Conservation (phyloP, 2,329 filamentous ascomycete genomes). For the Cladosporium sp. region DNA sequence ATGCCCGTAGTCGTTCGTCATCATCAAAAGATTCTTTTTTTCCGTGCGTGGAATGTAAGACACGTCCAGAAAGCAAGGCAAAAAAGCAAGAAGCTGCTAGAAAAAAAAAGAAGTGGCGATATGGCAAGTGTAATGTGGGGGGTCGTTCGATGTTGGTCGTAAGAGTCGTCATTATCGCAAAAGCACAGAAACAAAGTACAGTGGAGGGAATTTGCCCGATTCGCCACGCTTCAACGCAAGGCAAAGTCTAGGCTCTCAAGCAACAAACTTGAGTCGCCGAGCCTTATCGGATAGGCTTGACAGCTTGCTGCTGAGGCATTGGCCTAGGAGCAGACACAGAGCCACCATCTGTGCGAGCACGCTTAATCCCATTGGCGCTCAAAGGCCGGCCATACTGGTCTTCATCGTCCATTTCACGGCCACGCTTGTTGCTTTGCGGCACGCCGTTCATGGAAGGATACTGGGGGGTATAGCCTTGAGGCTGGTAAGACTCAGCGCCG, state of each 20-base stretch:
- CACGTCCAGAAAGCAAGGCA: slow-evolving; percentile 7
- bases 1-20: slow-evolving; percentile 1
- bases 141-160: slow-evolving; percentile 10
- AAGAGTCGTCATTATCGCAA: slow-evolving; percentile 12
- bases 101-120: slow-evolving; percentile 5
- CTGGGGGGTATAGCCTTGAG: slow-evolving; percentile 53
- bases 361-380: slow-evolving; percentile 61
- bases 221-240: too few species aligned
- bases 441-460: slow-evolving; percentile 63
- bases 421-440: slow-evolving; percentile 53
- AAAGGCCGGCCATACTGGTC: slow-evolving; percentile 63
- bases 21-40: slow-evolving; percentile 1
- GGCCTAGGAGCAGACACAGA: slow-evolving; percentile 23
- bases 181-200: not conserved
- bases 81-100: not conserved
- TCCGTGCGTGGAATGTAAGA: slow-evolving; percentile 4
- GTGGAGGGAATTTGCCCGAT: slow-evolving; percentile 4
- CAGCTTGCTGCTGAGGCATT: slow-evolving; percentile 28
- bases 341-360: slow-evolving; percentile 61
- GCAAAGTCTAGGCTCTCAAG: too few species aligned
- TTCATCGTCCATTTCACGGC: slow-evolving; percentile 57
- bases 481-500: slow-evolving; percentile 54
- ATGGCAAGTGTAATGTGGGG: not conserved
- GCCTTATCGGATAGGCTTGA: slow-evolving; percentile 20
- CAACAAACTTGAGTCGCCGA: not conserved